Conservation (phyloP, 1,284 basidiomycete genomes). For the Pyrrhoderma noxium region DNA sequence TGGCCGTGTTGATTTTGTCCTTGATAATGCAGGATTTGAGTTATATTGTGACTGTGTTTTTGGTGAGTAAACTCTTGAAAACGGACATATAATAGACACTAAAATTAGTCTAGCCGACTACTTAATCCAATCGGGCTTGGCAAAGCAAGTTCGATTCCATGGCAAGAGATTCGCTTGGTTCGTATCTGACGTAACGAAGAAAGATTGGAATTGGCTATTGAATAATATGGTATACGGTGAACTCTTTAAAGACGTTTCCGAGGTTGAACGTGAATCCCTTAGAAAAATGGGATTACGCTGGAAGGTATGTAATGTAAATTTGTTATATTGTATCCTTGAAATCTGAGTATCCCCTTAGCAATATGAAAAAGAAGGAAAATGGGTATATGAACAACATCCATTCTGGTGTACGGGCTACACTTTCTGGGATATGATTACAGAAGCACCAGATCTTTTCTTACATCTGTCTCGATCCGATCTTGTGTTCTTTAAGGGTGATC, state of each 20-base stretch:
- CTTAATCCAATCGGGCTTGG: constrained; percentile 87
- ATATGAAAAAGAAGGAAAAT: constrained; percentile 91
- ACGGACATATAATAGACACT: constrained; percentile 9
- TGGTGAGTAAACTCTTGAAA: constrained; percentile 41
- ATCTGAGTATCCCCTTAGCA: constrained; percentile 37
- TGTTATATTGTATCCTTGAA: not conserved
- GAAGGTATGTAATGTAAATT: constrained; percentile 52
- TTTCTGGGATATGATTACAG: constrained; percentile 86
- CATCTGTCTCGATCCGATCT: constrained; percentile 87
- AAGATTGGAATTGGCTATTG: constrained; percentile 94
- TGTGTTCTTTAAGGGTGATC: constrained; percentile 94
- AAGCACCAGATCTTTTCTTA: constrained; percentile 92
- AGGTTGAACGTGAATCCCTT: constrained; percentile 78
- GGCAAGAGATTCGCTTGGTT: constrained; percentile 91
- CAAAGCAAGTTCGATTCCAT: constrained; percentile 84
- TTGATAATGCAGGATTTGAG: constrained; percentile 91
- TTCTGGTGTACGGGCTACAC: constrained; percentile 97
- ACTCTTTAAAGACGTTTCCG: constrained; percentile 75
- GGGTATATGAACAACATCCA: constrained; percentile 94
- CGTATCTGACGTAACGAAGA: constrained; percentile 93
- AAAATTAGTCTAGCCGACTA: constrained; percentile 57
- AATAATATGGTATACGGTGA: constrained; percentile 86
- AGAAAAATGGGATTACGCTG: constrained; percentile 79
- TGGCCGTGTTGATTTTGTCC: constrained; percentile 83
- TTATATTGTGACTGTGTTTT: constrained; percentile 96